These are phyloP conservation scores for Chalciporus chontae DNA, from an alignment of 768 basidiomycete species.

Conservation along the genomic window DNA sequence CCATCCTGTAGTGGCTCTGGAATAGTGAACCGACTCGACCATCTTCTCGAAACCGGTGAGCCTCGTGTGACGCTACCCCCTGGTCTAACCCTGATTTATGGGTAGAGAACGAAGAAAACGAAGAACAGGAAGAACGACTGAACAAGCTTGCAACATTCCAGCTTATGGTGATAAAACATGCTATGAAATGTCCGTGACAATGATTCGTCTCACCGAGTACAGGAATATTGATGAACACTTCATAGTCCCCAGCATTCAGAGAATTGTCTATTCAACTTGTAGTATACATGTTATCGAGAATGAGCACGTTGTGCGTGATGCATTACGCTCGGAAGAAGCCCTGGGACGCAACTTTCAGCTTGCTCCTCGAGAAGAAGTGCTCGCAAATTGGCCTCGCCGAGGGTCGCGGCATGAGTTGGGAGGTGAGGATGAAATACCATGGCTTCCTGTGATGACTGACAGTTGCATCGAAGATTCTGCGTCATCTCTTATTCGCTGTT, in stretches of 20 bases:
- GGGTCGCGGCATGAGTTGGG: slow-evolving; percentile 61
- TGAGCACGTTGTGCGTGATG: slow-evolving; percentile 81
- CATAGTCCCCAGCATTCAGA: slow-evolving; percentile 69
- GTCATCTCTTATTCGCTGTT: slow-evolving; percentile 64
- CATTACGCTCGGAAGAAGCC: slow-evolving; percentile 72
- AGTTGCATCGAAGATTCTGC: slow-evolving; percentile 45
- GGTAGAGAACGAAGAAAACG: slow-evolving; percentile 57
- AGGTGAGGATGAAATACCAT: slow-evolving; percentile 34
- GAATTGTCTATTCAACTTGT: slow-evolving; percentile 98
- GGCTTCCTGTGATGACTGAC: neutral
- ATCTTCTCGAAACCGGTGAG: slow-evolving; percentile 73
- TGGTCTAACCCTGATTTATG: slow-evolving; percentile 1
- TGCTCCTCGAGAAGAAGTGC: slow-evolving; percentile 60
- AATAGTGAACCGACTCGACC: slow-evolving; percentile 85
- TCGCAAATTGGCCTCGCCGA: slow-evolving; percentile 81
- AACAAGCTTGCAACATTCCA: slow-evolving; percentile 87
- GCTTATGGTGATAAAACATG: slow-evolving; percentile 86
- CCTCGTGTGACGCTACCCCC: slow-evolving; percentile 3
- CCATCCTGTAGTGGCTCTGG: slow-evolving; percentile 97
- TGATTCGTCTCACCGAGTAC: slow-evolving; percentile 17
- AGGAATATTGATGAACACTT: slow-evolving; percentile 6
- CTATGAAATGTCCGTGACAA: slow-evolving; percentile 75
- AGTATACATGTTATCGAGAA: slow-evolving; percentile 90
- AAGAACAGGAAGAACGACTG: slow-evolving; percentile 63
- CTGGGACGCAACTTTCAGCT: slow-evolving; percentile 56